Base-by-base conservation (phyloP, 2,329 filamentous ascomycete genomes). In the Botryotinia globosa region DNA sequence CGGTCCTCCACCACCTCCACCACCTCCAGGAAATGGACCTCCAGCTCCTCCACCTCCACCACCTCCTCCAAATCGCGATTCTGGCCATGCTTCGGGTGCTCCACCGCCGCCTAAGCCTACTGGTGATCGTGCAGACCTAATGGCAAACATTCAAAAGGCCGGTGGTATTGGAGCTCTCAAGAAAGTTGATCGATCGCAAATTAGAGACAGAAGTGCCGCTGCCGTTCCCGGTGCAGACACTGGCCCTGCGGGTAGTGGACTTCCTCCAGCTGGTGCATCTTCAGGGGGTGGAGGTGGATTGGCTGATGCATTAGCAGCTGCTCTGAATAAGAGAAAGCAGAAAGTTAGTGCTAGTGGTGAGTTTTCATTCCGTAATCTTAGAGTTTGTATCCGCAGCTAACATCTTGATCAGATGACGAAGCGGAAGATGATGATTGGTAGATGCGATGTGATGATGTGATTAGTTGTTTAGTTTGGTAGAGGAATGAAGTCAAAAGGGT, bases 261-360 rank as follows among this genome's bases (percentile, higher is more conserved):
- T 85, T 73, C 83, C 88, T 72, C 83, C 88, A 14, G 83, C 87
- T 63, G 87, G 87, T 37, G 82, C 84, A n/a, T 81, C 85, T 67
- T 86, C 86, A 61, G 86, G 85, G 29, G 87, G 88, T 18, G 83
- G 89, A 73, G 83, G 90, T 72, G 90, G 89, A 51, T 89, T 98
- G 87, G 93, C 94, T 34, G 93, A 92, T 83, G 94, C 94, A 65
- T 84, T 97, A 77, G 93, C 93, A 74, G 91, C 89, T 74, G 92
- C 91, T 73, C 83, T 94, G 78, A 89, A 91, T 80, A 92, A 93
- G 84, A 88, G 95, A 82, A 98, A 98, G 85, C 90, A 94, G 82
- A 97, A 97, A 86, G 95, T 98, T 81, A 93, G 93, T 83, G 91
- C 93, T 81, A 97, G 93, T 86, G 95, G 95, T 98, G 89, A 89